phyloP scores from a whole-genome alignment of 1,284 basidiomycete species.

The Marasmius fiardii region DNA sequence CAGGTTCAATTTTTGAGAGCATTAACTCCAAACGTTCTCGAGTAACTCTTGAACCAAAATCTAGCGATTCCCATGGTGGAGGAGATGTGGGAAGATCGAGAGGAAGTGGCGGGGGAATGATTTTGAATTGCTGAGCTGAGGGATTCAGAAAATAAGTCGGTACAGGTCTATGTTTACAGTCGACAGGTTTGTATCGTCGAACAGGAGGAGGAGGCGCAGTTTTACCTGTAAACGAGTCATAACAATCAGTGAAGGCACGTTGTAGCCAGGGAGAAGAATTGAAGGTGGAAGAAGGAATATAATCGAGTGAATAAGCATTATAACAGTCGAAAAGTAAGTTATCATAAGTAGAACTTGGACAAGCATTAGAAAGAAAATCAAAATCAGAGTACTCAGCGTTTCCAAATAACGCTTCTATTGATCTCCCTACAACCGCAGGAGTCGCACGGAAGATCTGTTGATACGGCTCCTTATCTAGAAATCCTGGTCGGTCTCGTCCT shows the following conservation, averaged over 20 bases:
- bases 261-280: conserved; percentile 17
- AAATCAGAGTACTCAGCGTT: conserved; percentile 16
- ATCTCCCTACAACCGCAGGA: conserved; percentile 16
- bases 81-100: conserved; percentile 19
- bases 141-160: conserved; percentile 27
- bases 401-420: conserved; percentile 14
- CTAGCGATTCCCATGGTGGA: conserved; percentile 8
- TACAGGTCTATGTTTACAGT: conserved; percentile 27
- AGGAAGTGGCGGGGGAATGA: conserved; percentile 13
- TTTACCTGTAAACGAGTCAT: background rate
- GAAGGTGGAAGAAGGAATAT: background rate
- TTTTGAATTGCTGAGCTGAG: conserved; percentile 19
- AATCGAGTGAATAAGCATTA: background rate
- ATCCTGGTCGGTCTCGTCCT: conserved; percentile 12
- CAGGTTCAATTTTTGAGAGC: conserved; percentile 9
- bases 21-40: conserved; percentile 15
- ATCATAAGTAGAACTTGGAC: conserved; percentile 18
- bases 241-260: conserved; percentile 4
- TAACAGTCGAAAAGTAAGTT: conserved; percentile 7
- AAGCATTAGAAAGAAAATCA: conserved; percentile 12
- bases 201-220: background rate
- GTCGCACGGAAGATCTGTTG: conserved; percentile 11
- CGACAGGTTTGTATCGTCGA: conserved; percentile 28
- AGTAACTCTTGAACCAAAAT: conserved; percentile 12
- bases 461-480: conserved; percentile 13